Base-by-base conservation (phyloP, 352 stramenopile genomes). In the Pythium diclinum region DNA sequence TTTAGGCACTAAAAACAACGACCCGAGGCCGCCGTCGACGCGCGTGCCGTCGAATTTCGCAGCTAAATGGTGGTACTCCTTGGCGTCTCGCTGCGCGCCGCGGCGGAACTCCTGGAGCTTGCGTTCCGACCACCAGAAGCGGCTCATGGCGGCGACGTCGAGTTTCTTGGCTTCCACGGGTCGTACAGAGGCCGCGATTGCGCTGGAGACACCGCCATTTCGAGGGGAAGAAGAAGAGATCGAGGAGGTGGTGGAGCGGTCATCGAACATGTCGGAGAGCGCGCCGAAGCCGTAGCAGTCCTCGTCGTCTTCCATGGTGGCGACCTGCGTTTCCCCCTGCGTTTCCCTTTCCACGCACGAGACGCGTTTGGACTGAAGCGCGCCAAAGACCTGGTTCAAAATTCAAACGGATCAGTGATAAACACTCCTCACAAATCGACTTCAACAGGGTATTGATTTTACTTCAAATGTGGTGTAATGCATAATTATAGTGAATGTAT, bases 211-310 rank as follows among this genome's bases (percentile, higher is more conserved):
- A 47, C 40, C 16, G 16, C 40, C 16, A 10, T 23, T 23, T 19
- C 40, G 16, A 19, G 17, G 21, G 40, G 40, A 47, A 47, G 16
- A 19, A 47, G 40, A 21, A 4, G 40, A 47, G 3, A 17, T 40
- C 0, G 5, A 19, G 23, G 16, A 11, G 19, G 14, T 49, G 25
- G 4, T 44, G 28, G 9, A 21, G 40, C 32, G 38, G 34, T 47
- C 38, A 40, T 79, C 73, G 63, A 91, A 87, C 67, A 91, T 72
- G 9, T 87, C 78, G 25, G 78, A 76, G 69, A 79, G 83, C 52
- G 81, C 85, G 40, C 78, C 75, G 60, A 89, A 91, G 82, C 79
- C 82, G 68, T 87, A 88, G 61, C 72, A 78, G 33, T 87, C 78
- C 44, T 87, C 78, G 28, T 89, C 78, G 17, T 88, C 73, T 75